These are phyloP conservation scores for Prunus fruticosa DNA, from an alignment of 306 rosid genomes.

Conservation along the genomic window DNA sequence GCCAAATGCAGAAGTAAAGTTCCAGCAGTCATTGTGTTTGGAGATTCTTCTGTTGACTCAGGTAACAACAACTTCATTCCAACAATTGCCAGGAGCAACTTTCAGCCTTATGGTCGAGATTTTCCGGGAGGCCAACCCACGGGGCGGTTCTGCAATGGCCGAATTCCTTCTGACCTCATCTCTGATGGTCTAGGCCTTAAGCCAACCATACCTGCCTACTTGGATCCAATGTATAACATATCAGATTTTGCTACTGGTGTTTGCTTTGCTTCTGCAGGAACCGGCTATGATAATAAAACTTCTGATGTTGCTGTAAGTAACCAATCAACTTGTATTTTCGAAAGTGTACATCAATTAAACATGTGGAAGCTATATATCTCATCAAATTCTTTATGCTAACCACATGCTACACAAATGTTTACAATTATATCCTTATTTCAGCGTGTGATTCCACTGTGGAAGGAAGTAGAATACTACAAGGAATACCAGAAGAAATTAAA, in stretches of 20 bases:
- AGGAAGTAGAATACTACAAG: conserved; percentile 57
- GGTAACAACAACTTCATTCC: conserved; percentile 75
- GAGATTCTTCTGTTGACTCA: conserved; percentile 70
- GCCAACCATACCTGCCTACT: conserved; percentile 50
- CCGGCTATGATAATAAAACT: conserved; percentile 65
- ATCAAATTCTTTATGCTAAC: not conserved
- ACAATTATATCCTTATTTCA: not conserved
- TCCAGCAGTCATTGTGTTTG: conserved; percentile 54
- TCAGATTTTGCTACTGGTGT: conserved; percentile 60
- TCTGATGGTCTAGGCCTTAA: conserved; percentile 56
- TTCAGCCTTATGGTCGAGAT: conserved; percentile 62
- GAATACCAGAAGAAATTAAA: conserved; percentile 47
- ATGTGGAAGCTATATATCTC: not conserved
- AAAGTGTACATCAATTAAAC: not conserved
- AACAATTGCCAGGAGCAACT: conserved; percentile 56
- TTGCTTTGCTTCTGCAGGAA: conserved; percentile 71
- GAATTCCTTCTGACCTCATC: conserved; percentile 48
- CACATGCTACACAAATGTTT: too few relatives aligned
- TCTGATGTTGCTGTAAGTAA: conserved; percentile 49
- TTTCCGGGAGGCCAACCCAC: conserved; percentile 45
- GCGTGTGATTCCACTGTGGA: conserved; percentile 71
- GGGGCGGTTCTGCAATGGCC: conserved; percentile 60
- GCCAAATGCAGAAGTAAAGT: conserved; percentile 30
- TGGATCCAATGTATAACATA: conserved; percentile 48
- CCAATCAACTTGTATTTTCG: not conserved